Evolutionary conservation across 441 rosid genomes (phyloP), one percentile per base, ranked within the genome.

Genomic region (Pelargonium cotyledonis): DNA sequence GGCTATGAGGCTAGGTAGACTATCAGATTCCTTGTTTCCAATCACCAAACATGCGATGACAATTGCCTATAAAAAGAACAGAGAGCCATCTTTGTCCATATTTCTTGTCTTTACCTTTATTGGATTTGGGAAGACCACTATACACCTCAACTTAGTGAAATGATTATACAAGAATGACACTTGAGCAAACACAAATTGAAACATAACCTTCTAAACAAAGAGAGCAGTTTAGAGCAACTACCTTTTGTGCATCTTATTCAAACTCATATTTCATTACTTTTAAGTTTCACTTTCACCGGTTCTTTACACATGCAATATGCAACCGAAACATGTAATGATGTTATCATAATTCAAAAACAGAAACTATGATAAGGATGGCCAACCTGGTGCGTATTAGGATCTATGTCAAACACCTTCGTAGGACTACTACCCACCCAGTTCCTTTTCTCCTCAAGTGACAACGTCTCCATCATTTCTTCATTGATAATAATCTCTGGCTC

Each of bases 401-500:
- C 95, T 21, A 91, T 73, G 65, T 70, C 90, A 73, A 93, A 91
- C 58, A 93, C 98, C 76, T 82, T 89, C 1, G 96, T 88, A 0
- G 98, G 98, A 75, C 96, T 85, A 73, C 96, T 91, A 14, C 91
- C 97, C 66, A 94, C 87, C 86, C 87, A 84, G 51, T 77, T 82
- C 3, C 70, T 78, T 69, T 88, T 94, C 44, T 91, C 96, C 16
- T 88, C 91, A 7, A 86, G 86, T 6, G 91, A 79, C 85, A 91
- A 77, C 58, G 78, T 81, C 16, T 84, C 89, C 96, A 91, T 87
- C 91, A 94, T 21, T 29, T 89, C 99, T 77, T 91, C 94, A 69
- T 94, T 91, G 66, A 91, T 91, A 21, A 82, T 81, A 12, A 94
- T 91, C 18, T 91, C 99, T 5, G 99, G 96, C 78, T 89, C 95